These are phyloP conservation scores for Botrytis hyacinthi DNA, from an alignment of 2,329 filamentous ascomycete genomes.

Conservation along the genomic window DNA sequence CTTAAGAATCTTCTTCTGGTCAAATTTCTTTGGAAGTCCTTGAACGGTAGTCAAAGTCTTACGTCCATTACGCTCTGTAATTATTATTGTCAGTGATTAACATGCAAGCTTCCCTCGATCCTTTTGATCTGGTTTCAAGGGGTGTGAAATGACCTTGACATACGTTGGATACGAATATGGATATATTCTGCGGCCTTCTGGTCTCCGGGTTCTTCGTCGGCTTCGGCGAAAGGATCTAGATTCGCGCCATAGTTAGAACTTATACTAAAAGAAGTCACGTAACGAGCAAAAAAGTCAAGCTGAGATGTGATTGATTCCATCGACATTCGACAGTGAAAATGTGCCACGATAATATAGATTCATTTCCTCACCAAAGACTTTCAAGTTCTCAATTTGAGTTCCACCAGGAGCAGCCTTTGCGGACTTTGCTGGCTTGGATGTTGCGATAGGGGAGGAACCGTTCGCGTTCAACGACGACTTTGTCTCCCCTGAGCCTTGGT, in stretches of 20 bases:
- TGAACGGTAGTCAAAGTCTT: conserved; percentile 99
- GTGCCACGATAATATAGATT: background rate
- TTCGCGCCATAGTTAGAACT: background rate
- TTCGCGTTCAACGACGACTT: conserved; percentile 12
- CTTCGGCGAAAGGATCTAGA: conserved; percentile 99
- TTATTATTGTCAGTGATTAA: conserved; percentile 43
- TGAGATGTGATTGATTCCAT: conserved; percentile 27
- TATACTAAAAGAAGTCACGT: background rate
- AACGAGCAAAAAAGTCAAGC: background rate
- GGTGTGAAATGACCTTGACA: conserved; percentile 42
- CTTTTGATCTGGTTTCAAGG: background rate
- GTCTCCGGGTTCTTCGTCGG: conserved; percentile 98
- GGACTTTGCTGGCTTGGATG: conserved; percentile 2
- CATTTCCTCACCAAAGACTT: conserved; percentile 19
- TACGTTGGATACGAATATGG: conserved; percentile 99
- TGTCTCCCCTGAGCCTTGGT: conserved; percentile 19
- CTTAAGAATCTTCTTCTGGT: conserved; percentile 99
- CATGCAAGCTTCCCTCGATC: background rate
- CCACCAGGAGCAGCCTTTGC: conserved; percentile 16
- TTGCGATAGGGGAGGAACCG: conserved; percentile 6
- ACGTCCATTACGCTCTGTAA: conserved; percentile 96
- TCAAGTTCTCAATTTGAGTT: conserved; percentile 22
- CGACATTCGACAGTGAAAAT: conserved; percentile 27
- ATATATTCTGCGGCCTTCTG: conserved; percentile 96
- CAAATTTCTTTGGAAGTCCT: conserved; percentile 97